phyloP scores from a whole-genome alignment of 2,329 filamentous ascomycete species.

The Delphinella strobiligena region DNA sequence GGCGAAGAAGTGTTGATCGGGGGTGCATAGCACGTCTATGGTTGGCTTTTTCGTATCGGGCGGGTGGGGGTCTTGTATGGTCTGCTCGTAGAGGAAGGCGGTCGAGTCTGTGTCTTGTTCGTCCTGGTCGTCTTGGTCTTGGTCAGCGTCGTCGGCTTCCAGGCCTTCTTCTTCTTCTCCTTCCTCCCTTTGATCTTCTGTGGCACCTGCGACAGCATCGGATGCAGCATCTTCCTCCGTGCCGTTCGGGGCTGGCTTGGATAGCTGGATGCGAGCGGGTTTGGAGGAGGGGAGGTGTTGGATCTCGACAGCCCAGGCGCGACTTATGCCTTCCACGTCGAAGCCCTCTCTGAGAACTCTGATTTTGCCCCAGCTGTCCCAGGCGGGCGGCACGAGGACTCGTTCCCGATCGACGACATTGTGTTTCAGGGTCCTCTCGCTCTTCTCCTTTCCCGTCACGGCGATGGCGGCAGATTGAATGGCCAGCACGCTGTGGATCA shows the following conservation, averaged over 20 bases:
- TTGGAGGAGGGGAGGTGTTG: conserved; percentile 5
- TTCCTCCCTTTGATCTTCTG: conserved; percentile 14
- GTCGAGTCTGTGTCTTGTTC: conserved; percentile 11
- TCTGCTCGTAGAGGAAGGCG: conserved; percentile 17
- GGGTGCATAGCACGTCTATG: conserved; percentile 21
- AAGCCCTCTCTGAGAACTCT: conserved; percentile 83
- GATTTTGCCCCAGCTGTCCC: conserved; percentile 98
- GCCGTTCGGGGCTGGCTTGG: background rate
- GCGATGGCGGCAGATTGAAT: conserved; percentile 65
- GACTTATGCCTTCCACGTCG: conserved; percentile 75
- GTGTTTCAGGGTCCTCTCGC: conserved; percentile 55
- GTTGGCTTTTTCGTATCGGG: conserved; percentile 15
- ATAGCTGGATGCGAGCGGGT: background rate
- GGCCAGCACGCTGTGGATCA: conserved; percentile 75
- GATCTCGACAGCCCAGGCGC: conserved; percentile 50
- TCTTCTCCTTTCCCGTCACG: conserved; percentile 26
- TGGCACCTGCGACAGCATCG: background rate
- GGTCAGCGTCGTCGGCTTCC: background rate
- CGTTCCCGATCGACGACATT: conserved; percentile 57
- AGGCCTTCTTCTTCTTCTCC: conserved; percentile 25
- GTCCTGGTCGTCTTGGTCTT: conserved; percentile 12
- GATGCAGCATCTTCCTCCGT: background rate
- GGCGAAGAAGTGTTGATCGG: conserved; percentile 21
- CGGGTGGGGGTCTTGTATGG: conserved; percentile 21
- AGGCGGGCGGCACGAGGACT: conserved; percentile 88